Percentiles rank a stretch among this genome's conserved stretches.
Evolutionary conservation across 345 rosid species (phyloP).

Genomic region (Excoecaria agallocha): DNA sequence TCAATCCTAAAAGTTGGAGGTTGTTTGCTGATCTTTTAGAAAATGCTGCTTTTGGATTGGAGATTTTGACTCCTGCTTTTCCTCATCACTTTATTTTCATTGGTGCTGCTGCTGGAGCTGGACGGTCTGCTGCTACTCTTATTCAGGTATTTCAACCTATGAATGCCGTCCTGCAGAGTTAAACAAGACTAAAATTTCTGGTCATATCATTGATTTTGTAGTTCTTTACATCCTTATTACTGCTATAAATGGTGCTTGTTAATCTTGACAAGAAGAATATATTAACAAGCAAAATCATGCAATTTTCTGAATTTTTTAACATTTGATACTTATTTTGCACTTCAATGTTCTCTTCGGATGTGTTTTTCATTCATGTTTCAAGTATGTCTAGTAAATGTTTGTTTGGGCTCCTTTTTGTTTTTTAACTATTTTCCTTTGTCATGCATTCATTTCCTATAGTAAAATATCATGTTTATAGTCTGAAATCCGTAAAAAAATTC

Average conservation of each 20-base stretch:
- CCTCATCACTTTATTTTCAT: constrained; percentile 74
- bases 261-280: background rate
- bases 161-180: background rate
- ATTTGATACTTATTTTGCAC: background rate
- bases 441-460: background rate
- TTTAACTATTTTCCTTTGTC: background rate
- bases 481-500: background rate
- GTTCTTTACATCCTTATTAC: background rate
- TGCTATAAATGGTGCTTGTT: background rate
- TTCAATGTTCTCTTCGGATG: background rate
- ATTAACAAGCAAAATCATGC: background rate
- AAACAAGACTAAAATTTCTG: background rate
- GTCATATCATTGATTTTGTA: no score
- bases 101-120: constrained; percentile 94
- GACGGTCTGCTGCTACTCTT: constrained; percentile 87
- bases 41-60: constrained; percentile 88
- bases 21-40: constrained; percentile 94
- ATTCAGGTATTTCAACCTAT: constrained; percentile 56
- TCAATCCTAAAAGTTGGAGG: constrained; percentile 96
- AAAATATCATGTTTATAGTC: background rate
- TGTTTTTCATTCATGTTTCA: background rate
- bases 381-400: background rate
- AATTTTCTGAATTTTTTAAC: constrained; percentile 2
- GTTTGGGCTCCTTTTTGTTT: background rate
- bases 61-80: constrained; percentile 88